Evolutionary conservation across 139 green algal species (phyloP).

Genomic region (Ettlia oleoabundans): DNA sequence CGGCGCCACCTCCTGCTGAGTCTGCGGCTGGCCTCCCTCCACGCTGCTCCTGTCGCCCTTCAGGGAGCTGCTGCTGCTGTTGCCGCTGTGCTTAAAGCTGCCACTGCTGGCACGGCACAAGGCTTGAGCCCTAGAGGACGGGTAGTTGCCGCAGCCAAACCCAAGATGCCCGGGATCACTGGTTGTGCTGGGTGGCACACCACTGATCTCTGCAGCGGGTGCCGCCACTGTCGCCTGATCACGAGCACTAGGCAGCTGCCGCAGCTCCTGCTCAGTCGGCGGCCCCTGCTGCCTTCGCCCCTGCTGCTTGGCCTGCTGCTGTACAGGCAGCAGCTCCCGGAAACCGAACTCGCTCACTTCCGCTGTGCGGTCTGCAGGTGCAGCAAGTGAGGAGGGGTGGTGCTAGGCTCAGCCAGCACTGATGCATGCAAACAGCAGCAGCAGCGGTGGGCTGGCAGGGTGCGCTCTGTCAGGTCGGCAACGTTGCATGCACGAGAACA

Average conservation of each 20-base stretch:
- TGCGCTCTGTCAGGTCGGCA: too few species aligned
- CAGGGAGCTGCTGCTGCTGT: not conserved
- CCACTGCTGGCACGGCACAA: not conserved
- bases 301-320: conserved; percentile 3
- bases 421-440: not conserved
- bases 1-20: conserved; percentile 15
- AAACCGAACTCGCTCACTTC: conserved; percentile 86
- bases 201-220: too few species aligned
- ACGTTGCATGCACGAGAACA: too few species aligned
- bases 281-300: not conserved
- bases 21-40: not conserved
- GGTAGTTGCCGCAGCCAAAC: not conserved
- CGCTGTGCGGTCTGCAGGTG: conserved; percentile 23
- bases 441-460: too few species aligned
- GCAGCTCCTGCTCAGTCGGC: not conserved
- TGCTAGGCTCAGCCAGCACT: not conserved
- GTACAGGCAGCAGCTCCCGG: conserved; percentile 30
- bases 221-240: not conserved
- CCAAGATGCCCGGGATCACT: conserved; percentile 1
- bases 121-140: not conserved
- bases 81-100: not conserved
- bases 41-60: not conserved
- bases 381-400: not conserved
- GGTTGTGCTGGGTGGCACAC: too few species aligned
- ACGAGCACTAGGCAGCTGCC: not conserved